These are phyloP conservation scores for Microbotryum scabiosae DNA, from an alignment of 1,284 basidiomycete species.

Conservation along the genomic window DNA sequence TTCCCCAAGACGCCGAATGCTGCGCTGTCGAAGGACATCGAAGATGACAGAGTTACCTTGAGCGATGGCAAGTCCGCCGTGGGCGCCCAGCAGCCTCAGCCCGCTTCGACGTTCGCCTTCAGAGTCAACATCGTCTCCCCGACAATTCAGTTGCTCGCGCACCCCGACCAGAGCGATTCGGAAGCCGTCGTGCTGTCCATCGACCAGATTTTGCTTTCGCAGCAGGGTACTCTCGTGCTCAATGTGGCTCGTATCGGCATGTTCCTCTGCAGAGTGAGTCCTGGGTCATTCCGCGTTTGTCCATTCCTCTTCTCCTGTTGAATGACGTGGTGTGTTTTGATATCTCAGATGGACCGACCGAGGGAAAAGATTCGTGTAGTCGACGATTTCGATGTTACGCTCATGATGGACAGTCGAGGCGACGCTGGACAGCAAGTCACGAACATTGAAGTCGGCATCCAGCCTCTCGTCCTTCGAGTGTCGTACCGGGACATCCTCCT, in stretches of 20 bases:
- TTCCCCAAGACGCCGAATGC: constrained; percentile 37
- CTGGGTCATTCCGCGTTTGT: too few relatives aligned
- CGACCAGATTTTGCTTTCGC: constrained; percentile 78
- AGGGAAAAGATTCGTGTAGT: constrained; percentile 82
- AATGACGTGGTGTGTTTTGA: neutral
- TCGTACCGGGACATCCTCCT: constrained; percentile 88
- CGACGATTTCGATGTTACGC: constrained; percentile 82
- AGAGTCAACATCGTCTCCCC: constrained; percentile 87
- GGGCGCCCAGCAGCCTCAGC: constrained; percentile 16
- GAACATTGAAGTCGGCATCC: constrained; percentile 69
- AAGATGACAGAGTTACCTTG: constrained; percentile 28
- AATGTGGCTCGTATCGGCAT: constrained; percentile 80
- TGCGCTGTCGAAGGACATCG: constrained; percentile 15
- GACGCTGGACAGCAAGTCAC: constrained; percentile 66
- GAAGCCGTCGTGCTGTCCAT: constrained; percentile 83
- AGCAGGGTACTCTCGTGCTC: constrained; percentile 85
- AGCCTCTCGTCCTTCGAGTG: constrained; percentile 79
- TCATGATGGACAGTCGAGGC: constrained; percentile 77
- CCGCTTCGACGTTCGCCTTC: constrained; percentile 46
- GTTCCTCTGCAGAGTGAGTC: constrained; percentile 60
- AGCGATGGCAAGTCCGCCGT: constrained; percentile 30
- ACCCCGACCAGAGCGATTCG: constrained; percentile 68
- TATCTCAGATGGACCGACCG: constrained; percentile 61
- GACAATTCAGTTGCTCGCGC: constrained; percentile 79
- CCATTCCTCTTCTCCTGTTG: too few relatives aligned